Conservation (phyloP, 352 stramenopile genomes). For the Discostella stelligera region DNA sequence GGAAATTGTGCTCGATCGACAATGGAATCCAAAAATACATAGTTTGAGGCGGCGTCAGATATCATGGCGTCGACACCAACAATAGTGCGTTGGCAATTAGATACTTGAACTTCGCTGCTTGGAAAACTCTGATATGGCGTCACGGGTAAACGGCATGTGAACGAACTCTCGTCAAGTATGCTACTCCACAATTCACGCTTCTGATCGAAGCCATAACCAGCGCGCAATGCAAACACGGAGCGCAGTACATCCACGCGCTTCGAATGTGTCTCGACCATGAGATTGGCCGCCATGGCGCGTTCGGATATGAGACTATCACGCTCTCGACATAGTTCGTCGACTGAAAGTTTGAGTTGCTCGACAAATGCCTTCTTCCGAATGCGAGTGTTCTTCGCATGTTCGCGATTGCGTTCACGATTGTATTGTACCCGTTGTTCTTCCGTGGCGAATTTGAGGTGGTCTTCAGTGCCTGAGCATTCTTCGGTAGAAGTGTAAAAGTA, state of each 20-base stretch:
- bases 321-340: constrained; percentile 77
- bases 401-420: constrained; percentile 89
- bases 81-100: constrained; percentile 80
- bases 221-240: constrained; percentile 76
- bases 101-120: constrained; percentile 80
- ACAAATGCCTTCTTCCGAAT: constrained; percentile 93
- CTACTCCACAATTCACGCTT: constrained; percentile 71
- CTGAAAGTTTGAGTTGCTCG: constrained; percentile 87
- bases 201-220: constrained; percentile 61
- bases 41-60: constrained; percentile 72
- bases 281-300: constrained; percentile 59
- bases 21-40: constrained; percentile 76
- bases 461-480: neutral
- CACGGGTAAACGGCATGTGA: constrained; percentile 75
- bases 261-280: constrained; percentile 77
- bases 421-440: constrained; percentile 54
- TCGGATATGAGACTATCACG: constrained; percentile 71
- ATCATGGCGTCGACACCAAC: constrained; percentile 83
- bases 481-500: constrained; percentile 3
- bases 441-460: neutral
- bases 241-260: constrained; percentile 76
- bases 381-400: constrained; percentile 93
- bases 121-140: constrained; percentile 82
- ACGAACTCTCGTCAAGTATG: constrained; percentile 80
- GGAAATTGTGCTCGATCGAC: constrained; percentile 73